phyloP scores from a whole-genome alignment of 2,329 filamentous ascomycete genomes.

The Elsinoe arachidis region DNA sequence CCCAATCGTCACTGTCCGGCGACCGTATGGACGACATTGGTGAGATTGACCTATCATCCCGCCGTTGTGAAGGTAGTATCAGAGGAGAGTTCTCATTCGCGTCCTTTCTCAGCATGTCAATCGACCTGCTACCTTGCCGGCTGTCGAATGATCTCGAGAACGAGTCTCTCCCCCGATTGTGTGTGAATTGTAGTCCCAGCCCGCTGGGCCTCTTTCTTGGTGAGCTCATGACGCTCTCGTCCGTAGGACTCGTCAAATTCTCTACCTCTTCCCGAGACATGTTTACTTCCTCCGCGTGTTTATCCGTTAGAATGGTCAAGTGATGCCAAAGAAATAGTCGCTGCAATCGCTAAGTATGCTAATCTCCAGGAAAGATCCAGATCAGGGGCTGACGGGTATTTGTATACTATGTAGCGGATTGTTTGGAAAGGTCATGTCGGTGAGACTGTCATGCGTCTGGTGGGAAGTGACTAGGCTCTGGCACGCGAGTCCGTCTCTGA shows the following conservation, averaged over 20 bases:
- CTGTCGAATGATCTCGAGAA: slow-evolving; percentile 5
- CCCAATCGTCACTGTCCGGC: slow-evolving; percentile 28
- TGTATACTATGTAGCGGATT: background rate
- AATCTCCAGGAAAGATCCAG: background rate
- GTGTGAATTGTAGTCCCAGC: background rate
- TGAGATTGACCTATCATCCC: slow-evolving; percentile 14
- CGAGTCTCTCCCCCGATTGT: background rate
- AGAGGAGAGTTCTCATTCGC: slow-evolving; percentile 26
- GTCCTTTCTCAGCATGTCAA: slow-evolving; percentile 17
- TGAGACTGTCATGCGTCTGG: slow-evolving; percentile 7
- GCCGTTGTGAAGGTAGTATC: slow-evolving; percentile 16
- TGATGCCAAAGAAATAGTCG: background rate
- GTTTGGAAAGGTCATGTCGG: background rate
- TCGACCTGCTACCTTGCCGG: background rate
- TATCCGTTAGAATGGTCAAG: background rate
- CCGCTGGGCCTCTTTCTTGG: background rate
- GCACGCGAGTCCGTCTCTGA: slow-evolving; percentile 6
- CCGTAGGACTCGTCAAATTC: background rate
- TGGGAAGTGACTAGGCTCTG: background rate
- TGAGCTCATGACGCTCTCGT: background rate
- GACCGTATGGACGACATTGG: slow-evolving; percentile 15
- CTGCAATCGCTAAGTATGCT: slow-evolving; percentile 1
- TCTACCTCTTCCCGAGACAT: background rate
- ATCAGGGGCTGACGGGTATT: background rate
- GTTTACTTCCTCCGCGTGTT: background rate